phyloP scores from a whole-genome alignment of 805 yeast genomes.

The Pichia manshurica region DNA sequence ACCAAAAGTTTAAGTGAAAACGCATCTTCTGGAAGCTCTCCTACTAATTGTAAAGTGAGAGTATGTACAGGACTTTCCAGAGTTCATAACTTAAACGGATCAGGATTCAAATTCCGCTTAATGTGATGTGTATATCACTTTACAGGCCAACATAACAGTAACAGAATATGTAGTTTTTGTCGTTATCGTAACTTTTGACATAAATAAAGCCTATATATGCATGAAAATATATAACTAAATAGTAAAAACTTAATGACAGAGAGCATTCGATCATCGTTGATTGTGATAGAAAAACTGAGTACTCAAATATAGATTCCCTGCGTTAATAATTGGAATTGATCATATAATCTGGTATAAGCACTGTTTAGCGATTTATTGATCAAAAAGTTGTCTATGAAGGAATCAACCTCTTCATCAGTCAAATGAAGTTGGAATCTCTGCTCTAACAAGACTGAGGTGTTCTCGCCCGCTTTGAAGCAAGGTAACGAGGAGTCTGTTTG shows the following conservation, averaged over 20 bases:
- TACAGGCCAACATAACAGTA: too few species aligned
- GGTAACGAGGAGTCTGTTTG: conserved; percentile 86
- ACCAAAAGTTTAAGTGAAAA: conserved; percentile 2
- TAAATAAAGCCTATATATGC: too few species aligned
- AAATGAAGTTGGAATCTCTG: conserved; percentile 80
- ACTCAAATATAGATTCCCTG: conserved; percentile 82
- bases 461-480: conserved; percentile 83
- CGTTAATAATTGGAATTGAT: conserved; percentile 88
- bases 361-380: conserved; percentile 82
- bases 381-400: conserved; percentile 69
- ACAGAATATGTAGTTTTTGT: too few species aligned
- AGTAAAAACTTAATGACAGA: too few species aligned
- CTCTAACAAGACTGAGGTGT: conserved; percentile 69
- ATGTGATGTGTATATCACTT: background rate
- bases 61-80: conserved; percentile 37
- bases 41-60: conserved; percentile 30
- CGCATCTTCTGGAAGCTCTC: conserved; percentile 6
- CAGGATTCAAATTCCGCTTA: conserved; percentile 5
- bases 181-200: too few species aligned
- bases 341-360: conserved; percentile 85
- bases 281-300: too few species aligned
- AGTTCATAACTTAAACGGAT: conserved; percentile 38
- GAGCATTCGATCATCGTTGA: too few species aligned
- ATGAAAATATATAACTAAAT: too few species aligned
- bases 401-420: conserved; percentile 64